Evolutionary conservation across 768 basidiomycete genomes (phyloP), one percentile per base, ranked within the genome.

Genomic region (Termitomyces bulborhizus): DNA sequence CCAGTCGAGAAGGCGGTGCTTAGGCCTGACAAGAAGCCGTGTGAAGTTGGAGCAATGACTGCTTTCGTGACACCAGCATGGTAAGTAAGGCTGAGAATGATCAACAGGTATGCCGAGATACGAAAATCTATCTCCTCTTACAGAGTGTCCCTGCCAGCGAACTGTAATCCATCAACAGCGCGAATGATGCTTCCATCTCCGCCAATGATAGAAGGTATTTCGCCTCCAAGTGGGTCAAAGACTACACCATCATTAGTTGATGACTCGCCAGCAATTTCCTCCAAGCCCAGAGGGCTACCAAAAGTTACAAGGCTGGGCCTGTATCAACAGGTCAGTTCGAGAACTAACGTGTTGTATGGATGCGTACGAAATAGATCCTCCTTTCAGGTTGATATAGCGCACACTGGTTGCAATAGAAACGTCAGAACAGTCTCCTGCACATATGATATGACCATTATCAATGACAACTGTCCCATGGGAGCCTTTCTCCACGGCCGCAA

Each of bases 101-200:
- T 24, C 7, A 40, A n/a, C 34, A 54, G 29, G 32, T 21, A 26
- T n/a, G 21, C 36, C 12, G 1, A 27, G 16, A 24, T 6, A 24
- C 31, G 26, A 36, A 16, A 42, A 32, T 12, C 44, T 26, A 15
- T 11, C 11, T 29, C 9, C 16, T 77, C 87, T 63, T 63, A 89
- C 88, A 90, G 69, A 16, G 85, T 82, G 68, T 89, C 79, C 42
- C 87, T 76, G 6, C 82, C 84, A 0, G 75, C 79, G 62, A 85
- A 90, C 51, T 79, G 71, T 11, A 89, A 73, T 0, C 90, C 88
- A 65, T 92, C 90, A 0, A 76, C 79, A 11, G 86, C 90, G 41
- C 79, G 77, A 9, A 83, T 70, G 13, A 90, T 59, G 0, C 73
- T 70, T 32, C 68, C 71, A 11, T 74, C 70, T 12, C 82, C 85